Percentiles rank a stretch among this genome's conserved stretches.
Evolutionary conservation across 2,329 filamentous ascomycete species (phyloP).

Genomic region (Talaromyces pinophilus): DNA sequence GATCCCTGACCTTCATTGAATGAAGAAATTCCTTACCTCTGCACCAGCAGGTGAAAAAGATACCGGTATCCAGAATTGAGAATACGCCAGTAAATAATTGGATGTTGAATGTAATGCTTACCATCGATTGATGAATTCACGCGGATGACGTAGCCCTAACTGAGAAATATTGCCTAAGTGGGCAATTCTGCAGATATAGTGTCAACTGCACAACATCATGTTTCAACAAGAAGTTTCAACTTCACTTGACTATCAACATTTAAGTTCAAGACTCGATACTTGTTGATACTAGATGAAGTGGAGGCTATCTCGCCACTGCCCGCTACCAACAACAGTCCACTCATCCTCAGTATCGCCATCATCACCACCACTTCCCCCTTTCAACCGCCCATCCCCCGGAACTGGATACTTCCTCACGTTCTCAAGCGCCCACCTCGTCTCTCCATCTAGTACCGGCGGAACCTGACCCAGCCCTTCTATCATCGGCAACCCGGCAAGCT

Average conservation of each 20-base stretch:
- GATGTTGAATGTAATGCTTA: no score
- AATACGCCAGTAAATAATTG: not conserved
- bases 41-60: not conserved
- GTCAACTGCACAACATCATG: no score
- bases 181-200: not conserved
- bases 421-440: slow-evolving; percentile 30
- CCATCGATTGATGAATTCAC: not conserved
- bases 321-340: slow-evolving; percentile 19
- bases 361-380: not conserved
- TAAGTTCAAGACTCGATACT: no score
- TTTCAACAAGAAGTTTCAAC: no score
- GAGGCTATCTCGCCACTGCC: slow-evolving; percentile 23
- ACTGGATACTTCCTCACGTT: slow-evolving; percentile 27
- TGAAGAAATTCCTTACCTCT: not conserved
- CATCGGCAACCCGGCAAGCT: slow-evolving; percentile 25
- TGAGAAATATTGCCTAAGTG: not conserved
- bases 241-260: no score
- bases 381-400: slow-evolving; percentile 17
- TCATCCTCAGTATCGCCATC: not conserved
- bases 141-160: not conserved
- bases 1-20: not conserved
- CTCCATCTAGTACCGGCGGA: slow-evolving; percentile 27
- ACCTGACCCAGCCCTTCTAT: slow-evolving; percentile 27
- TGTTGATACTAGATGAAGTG: slow-evolving; percentile 25
- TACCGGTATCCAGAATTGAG: not conserved